These are phyloP conservation scores for Botrytis pseudocinerea DNA, from an alignment of 2,329 filamentous ascomycete genomes.

Conservation along the genomic window DNA sequence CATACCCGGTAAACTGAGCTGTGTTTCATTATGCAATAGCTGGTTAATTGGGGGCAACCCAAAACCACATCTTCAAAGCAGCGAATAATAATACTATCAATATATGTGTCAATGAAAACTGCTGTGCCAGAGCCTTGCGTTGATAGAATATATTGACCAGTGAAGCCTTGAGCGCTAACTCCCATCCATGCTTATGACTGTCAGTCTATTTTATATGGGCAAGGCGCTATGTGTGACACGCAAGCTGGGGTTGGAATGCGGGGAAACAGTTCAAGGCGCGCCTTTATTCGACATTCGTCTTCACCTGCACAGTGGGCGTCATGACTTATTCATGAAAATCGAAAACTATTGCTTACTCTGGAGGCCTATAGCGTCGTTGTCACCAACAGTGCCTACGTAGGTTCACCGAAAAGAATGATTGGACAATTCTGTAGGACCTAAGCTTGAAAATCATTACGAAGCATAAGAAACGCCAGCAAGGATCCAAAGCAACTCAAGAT, in stretches of 20 bases:
- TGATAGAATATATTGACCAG: not conserved
- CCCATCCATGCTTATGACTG: conserved; percentile 13
- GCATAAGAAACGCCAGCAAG: not conserved
- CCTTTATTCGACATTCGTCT: not conserved
- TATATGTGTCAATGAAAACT: conserved; percentile 10
- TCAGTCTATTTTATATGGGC: not conserved
- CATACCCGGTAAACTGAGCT: conserved; percentile 16
- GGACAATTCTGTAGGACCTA: not conserved
- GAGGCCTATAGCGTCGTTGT: not conserved
- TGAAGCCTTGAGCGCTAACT: conserved; percentile 12
- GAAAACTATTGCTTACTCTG: not conserved
- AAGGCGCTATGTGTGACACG: conserved; percentile 16
- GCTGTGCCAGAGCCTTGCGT: conserved; percentile 8
- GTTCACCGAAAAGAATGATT: not conserved
- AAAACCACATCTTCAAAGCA: conserved; percentile 12
- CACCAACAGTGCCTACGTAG: not conserved
- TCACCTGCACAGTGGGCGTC: not conserved
- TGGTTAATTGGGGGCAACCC: not conserved
- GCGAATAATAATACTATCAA: not conserved
- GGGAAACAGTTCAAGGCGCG: conserved; percentile 8
- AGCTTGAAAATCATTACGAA: not conserved
- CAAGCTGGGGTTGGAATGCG: conserved; percentile 23
- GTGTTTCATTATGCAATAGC: not conserved
- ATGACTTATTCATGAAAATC: not conserved
- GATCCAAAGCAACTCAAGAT: conserved; percentile 7